These are phyloP conservation scores for Immersiporthe knoxdaviesiana DNA, from an alignment of 2,329 filamentous ascomycete species.

Conservation along the genomic window DNA sequence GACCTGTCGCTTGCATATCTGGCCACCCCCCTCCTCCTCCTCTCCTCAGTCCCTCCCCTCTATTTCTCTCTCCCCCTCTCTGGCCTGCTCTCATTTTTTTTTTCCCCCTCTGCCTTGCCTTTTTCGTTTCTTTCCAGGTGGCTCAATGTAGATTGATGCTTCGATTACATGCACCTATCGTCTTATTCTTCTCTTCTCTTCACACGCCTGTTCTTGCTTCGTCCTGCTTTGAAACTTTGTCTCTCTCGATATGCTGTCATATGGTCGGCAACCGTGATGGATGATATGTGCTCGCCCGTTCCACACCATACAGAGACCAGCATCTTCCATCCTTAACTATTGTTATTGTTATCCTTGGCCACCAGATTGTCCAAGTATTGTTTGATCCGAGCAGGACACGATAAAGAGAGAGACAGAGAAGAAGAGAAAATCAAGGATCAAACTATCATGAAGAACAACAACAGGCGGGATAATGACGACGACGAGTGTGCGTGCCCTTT, in stretches of 20 bases:
- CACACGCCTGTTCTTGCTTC: conserved; percentile 18
- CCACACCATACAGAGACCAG: conserved; percentile 9
- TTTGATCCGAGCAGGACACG: not conserved
- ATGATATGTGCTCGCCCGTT: conserved; percentile 15
- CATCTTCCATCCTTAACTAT: not conserved
- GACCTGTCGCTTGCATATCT: conserved; percentile 14
- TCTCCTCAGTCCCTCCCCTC: conserved; percentile 1
- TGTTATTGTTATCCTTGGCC: not conserved
- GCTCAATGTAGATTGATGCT: not conserved
- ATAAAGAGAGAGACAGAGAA: not conserved
- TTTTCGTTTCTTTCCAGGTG: not conserved
- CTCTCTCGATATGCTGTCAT: conserved; percentile 14
- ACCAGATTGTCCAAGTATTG: not conserved
- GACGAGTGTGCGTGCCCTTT: conserved; percentile 26
- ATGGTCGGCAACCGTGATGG: conserved; percentile 18
- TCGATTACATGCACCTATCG: not conserved
- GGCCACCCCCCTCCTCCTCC: not conserved
- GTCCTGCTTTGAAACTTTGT: not conserved
- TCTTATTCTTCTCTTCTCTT: conserved; percentile 7
- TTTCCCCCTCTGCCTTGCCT: not conserved
- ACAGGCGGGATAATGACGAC: conserved; percentile 14
- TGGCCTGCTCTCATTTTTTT: not conserved
- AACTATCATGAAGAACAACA: conserved; percentile 12
- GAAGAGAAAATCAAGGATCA: not conserved
- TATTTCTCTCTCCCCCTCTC: not conserved